Evolutionary conservation across 163 green algal genomes (phyloP), one percentile per base, ranked within the genome.

Genomic region (Scenedesmus sp.): DNA sequence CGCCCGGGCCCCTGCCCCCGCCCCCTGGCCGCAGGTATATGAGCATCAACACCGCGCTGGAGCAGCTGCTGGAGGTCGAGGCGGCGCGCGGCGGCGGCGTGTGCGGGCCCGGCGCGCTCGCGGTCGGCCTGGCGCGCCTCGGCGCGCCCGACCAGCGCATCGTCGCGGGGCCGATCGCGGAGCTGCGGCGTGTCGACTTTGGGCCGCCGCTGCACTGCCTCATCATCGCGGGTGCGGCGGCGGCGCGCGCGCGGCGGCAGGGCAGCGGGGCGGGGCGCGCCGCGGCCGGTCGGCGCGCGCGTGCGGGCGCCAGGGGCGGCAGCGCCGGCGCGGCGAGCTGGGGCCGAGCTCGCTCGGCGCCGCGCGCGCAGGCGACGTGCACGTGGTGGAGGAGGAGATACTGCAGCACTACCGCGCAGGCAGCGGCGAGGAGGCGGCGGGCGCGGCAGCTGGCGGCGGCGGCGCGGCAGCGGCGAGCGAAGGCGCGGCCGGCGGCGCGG

Each of bases 1-100:
- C 14, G 29, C 39, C 11, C 20, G 31, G 2, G n/a, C 10, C 57
- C 24, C n/a, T 63, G 44, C 53, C 36, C 39, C 31, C 18, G 24
- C 58, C 36, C 26, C 34, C 22, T 60, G 47, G 1, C 45, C 33
- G 45, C 74, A 75, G 65, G 18, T 88, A 87, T 76, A 89, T 89
- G 87, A 87, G 44, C 50, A 64, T 89, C 34, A 84, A 85, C 65
- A 89, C 84, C 53, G 95, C 95, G 2, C 64, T 97, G 4, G 70
- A 93, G 75, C 94, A 99, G 88, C 88, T 99, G 80, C 83, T 99
- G n/a, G 91, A 98, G 70, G 82, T 99, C 9, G 96, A 98, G 88
- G 84, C 89, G 26, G 67, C 33, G 60, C 82, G 94, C 0, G 58
- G 84, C 1, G 88, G 93, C 66, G 87, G 88, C 28, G 96, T 86